Conservation (phyloP, 2,329 filamentous ascomycete species). For the Penicillium decumbens region DNA sequence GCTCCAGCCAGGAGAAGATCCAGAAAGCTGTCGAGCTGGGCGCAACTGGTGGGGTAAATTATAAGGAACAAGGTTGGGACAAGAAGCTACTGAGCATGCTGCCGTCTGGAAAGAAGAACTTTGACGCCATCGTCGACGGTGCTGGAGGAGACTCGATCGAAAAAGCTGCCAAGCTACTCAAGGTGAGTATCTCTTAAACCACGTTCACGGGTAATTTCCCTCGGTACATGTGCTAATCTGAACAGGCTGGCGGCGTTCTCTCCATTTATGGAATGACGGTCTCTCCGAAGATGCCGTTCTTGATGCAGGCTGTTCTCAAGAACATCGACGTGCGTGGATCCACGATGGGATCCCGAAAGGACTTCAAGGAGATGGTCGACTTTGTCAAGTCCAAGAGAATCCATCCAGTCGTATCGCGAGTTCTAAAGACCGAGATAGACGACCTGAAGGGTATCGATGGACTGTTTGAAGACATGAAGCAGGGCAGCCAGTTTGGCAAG, state of each 20-base stretch:
- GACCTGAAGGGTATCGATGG: slow-evolving; percentile 73
- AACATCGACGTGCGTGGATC: slow-evolving; percentile 82
- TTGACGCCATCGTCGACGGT: slow-evolving; percentile 83
- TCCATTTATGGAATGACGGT: slow-evolving; percentile 88
- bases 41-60: slow-evolving; percentile 74
- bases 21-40: slow-evolving; percentile 65
- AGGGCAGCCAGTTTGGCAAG: slow-evolving; percentile 85
- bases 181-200: slow-evolving; percentile 42
- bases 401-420: slow-evolving; percentile 69
- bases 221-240: not conserved
- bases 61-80: slow-evolving; percentile 76
- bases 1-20: slow-evolving; percentile 70
- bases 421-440: slow-evolving; percentile 63
- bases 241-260: slow-evolving; percentile 70
- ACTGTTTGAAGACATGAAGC: slow-evolving; percentile 83
- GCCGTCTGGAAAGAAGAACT: slow-evolving; percentile 62
- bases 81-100: slow-evolving; percentile 59
- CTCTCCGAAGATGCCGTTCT: slow-evolving; percentile 76
- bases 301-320: slow-evolving; percentile 76
- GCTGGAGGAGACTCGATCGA: slow-evolving; percentile 80
- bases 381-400: slow-evolving; percentile 73
- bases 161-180: slow-evolving; percentile 64
- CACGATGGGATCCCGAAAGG: slow-evolving; percentile 85
- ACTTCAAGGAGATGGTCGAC: slow-evolving; percentile 85
- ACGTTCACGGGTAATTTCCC: not conserved